Evolutionary conservation across 116 monocot species (phyloP).

Genomic region (Phalaenopsis hybrid): DNA sequence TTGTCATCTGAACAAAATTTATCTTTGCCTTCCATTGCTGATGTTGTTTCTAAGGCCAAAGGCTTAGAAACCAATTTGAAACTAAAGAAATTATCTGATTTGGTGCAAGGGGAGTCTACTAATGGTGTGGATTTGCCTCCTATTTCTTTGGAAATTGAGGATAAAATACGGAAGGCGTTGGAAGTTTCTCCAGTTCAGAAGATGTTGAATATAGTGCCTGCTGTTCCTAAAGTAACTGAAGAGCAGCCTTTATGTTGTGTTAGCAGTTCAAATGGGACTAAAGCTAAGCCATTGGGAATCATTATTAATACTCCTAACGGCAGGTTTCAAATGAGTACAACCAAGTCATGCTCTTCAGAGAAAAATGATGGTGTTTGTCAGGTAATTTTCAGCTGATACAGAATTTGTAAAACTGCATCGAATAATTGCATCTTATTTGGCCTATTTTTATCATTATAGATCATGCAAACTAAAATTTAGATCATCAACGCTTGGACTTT

Average conservation of each 20-base stretch:
- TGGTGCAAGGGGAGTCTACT: neutral
- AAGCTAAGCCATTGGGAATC: neutral
- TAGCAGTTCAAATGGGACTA: neutral
- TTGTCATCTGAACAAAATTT: conserved; percentile 15
- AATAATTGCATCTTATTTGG: neutral
- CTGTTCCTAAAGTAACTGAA: conserved; percentile 2
- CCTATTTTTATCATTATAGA: no score
- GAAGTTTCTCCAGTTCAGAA: conserved; percentile 12
- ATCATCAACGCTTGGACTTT: neutral
- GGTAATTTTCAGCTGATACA: conserved; percentile 12
- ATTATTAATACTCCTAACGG: conserved; percentile 1
- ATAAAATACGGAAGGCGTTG: conserved; percentile 4
- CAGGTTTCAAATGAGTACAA: conserved; percentile 9
- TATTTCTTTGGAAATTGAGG: conserved; percentile 5
- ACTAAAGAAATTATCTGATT: conserved; percentile 17
- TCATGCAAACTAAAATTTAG: neutral
- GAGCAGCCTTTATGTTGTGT: neutral
- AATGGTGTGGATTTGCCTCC: conserved; percentile 5
- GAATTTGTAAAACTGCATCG: neutral
- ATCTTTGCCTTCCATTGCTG: neutral
- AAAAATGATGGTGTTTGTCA: conserved; percentile 7
- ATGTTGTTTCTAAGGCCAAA: conserved; percentile 11
- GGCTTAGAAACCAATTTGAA: conserved; percentile 8
- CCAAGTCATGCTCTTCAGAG: neutral
- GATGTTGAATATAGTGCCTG: conserved; percentile 6